Evolutionary conservation across 345 rosid genomes (phyloP).

Genomic region (Brassica napus): Da-Ae NC_063442.1:3117501-3118000

Average conservation of each 20-base stretch:
- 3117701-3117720: conserved; percentile 95
- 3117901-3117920: conserved; percentile 66
- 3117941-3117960: conserved; percentile 81
- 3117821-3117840: conserved; percentile 65
- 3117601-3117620: conserved; percentile 24
- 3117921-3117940: conserved; percentile 83
- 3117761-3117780: background rate
- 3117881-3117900: conserved; percentile 82
- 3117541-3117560: conserved; percentile 89
- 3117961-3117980: conserved; percentile 68
- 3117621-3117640: background rate
- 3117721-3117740: conserved; percentile 93
- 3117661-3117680: conserved; percentile 40
- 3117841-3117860: conserved; percentile 83
- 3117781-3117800: conserved; percentile 10
- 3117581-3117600: conserved; percentile 86
- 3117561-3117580: conserved; percentile 85
- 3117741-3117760: conserved; percentile 92
- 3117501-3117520: conserved; percentile 13
- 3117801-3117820: background rate
- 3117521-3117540: conserved; percentile 63
- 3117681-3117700: conserved; percentile 99
- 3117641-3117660: background rate
- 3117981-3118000: conserved; percentile 69
- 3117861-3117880: conserved; percentile 65